A percentile compares a stretch with the other conserved stretches of the same genome.
Conservation (phyloP, 768 basidiomycete species). For the Amanita pseudoporphyria region DNA sequence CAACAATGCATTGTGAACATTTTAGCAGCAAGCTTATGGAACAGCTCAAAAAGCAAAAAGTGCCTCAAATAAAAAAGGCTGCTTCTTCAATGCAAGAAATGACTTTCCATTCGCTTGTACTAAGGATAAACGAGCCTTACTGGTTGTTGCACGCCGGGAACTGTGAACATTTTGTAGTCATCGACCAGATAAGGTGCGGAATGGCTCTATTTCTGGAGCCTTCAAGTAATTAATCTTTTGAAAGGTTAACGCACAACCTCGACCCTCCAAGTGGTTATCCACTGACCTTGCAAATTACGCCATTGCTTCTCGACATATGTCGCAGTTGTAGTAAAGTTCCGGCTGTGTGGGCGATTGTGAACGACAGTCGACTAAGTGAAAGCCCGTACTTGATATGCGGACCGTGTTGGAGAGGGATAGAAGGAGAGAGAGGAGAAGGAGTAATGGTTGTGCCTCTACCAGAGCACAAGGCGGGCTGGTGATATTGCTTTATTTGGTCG, state of each 20-base stretch:
- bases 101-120: conserved; percentile 38
- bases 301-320: conserved; percentile 51
- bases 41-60: conserved; percentile 24
- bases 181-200: conserved; percentile 63
- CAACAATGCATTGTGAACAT: conserved; percentile 4
- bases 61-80: conserved; percentile 24
- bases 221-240: conserved; percentile 1
- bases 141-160: conserved; percentile 75
- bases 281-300: conserved; percentile 55
- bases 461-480: conserved; percentile 17
- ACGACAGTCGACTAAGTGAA: conserved; percentile 68
- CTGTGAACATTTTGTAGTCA: conserved; percentile 71
- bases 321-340: conserved; percentile 64
- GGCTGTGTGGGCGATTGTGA: conserved; percentile 55
- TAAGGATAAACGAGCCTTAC: conserved; percentile 69
- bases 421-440: conserved; percentile 33
- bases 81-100: conserved; percentile 37
- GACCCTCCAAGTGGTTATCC: conserved; percentile 58
- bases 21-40: conserved; percentile 35
- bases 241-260: conserved; percentile 46
- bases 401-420: conserved; percentile 69
- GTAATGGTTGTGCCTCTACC: conserved; percentile 48
- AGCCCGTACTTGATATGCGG: conserved; percentile 68
- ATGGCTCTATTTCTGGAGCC: neutral
- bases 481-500: conserved; percentile 11